Conservation (phyloP, 2,329 filamentous ascomycete genomes). For the Ceratocystis papillata region DNA sequence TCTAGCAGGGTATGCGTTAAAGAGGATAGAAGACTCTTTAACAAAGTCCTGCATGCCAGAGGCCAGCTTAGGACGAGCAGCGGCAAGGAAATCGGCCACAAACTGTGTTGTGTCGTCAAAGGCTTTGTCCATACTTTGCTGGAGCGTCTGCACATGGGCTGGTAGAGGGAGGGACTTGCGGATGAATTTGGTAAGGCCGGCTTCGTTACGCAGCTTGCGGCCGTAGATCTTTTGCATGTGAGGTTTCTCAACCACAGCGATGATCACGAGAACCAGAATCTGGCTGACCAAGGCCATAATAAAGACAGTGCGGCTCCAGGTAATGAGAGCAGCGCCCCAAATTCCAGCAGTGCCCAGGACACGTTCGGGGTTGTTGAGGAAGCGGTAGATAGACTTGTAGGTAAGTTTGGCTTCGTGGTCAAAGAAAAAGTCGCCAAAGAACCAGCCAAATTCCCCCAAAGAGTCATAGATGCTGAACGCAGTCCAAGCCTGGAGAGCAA, state of each 20-base stretch:
- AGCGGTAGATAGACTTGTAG: slow-evolving; percentile 95
- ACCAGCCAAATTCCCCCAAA: slow-evolving; percentile 96
- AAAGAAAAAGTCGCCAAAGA: slow-evolving; percentile 98
- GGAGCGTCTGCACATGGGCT: slow-evolving; percentile 57
- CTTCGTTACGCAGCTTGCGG: slow-evolving; percentile 67
- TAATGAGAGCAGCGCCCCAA: slow-evolving; percentile 90
- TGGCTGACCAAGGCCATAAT: slow-evolving; percentile 78
- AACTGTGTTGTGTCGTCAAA: slow-evolving; percentile 78
- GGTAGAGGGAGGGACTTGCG: slow-evolving; percentile 75
- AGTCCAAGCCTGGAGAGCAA: slow-evolving; percentile 86
- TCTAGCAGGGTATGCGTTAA: slow-evolving; percentile 79
- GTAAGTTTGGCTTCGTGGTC: slow-evolving; percentile 79
- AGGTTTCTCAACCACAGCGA: slow-evolving; percentile 86
- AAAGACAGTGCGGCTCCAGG: slow-evolving; percentile 77
- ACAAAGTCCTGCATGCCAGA: slow-evolving; percentile 78
- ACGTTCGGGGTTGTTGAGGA: slow-evolving; percentile 93
- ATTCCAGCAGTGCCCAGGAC: slow-evolving; percentile 88
- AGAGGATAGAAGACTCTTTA: slow-evolving; percentile 73
- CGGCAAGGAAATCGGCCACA: slow-evolving; percentile 81
- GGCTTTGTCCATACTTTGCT: slow-evolving; percentile 77
- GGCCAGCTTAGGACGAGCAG: slow-evolving; percentile 72
- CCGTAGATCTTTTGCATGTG: slow-evolving; percentile 99
- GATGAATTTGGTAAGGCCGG: slow-evolving; percentile 83
- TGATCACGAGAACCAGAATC: slow-evolving; percentile 72
- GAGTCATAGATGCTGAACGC: slow-evolving; percentile 88